Evolutionary conservation across 306 rosid species (phyloP).

Genomic region (Argentina anserina): DNA sequence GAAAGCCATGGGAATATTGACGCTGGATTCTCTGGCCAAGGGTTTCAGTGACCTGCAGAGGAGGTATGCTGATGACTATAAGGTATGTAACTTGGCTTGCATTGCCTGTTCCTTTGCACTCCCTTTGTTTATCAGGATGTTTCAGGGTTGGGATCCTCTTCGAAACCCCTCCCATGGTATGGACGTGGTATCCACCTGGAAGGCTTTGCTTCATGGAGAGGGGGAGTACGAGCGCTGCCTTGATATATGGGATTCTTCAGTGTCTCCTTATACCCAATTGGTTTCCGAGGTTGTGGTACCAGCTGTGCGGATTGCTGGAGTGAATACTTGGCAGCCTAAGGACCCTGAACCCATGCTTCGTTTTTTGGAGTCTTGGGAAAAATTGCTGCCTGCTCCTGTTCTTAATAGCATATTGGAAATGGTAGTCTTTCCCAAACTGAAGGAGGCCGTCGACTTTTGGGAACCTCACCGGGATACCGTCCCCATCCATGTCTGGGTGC

Average conservation of each 20-base stretch:
- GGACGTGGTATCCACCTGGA: constrained; percentile 68
- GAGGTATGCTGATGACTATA: constrained; percentile 56
- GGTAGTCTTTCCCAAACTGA: constrained; percentile 71
- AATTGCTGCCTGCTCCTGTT: constrained; percentile 63
- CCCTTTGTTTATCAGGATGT: constrained; percentile 72
- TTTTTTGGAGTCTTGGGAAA: constrained; percentile 82
- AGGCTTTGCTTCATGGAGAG: constrained; percentile 59
- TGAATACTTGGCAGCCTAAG: constrained; percentile 87
- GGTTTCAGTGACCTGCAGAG: constrained; percentile 53
- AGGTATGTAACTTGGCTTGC: constrained; percentile 77
- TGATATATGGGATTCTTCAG: constrained; percentile 66
- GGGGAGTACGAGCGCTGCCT: constrained; percentile 26
- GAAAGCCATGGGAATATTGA: constrained; percentile 53
- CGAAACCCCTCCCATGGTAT: constrained; percentile 66
- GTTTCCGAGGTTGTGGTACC: constrained; percentile 86
- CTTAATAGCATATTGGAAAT: constrained; percentile 60
- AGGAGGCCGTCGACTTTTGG: constrained; percentile 79
- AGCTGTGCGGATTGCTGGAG: constrained; percentile 77
- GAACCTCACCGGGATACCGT: constrained; percentile 88
- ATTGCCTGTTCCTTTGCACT: constrained; percentile 82
- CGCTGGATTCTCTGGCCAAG: constrained; percentile 68
- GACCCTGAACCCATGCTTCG: constrained; percentile 92
- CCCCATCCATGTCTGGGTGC: constrained; percentile 93
- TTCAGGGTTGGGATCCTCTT: constrained; percentile 94
- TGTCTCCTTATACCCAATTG: constrained; percentile 67